A percentile compares a stretch with the other conserved stretches of the same genome.
Conservation (phyloP, 352 stramenopile species). For the Pythium periplocum region DNA sequence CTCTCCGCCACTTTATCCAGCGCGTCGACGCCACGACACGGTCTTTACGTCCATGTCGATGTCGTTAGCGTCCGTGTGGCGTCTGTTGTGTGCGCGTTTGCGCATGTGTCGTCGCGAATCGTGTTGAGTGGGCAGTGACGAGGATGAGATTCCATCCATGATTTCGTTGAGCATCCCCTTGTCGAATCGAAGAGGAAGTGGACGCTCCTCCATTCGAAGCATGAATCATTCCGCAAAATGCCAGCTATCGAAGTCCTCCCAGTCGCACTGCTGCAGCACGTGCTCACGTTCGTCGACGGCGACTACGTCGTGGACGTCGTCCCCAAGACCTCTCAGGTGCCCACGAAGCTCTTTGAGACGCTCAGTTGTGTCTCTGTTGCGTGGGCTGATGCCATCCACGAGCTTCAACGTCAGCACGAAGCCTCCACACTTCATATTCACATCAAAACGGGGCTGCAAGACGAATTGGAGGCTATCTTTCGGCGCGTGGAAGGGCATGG, state of each 20-base stretch:
- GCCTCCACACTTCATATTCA: constrained; percentile 4
- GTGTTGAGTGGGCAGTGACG: no score
- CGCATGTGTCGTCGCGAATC: no score
- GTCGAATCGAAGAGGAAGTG: no score
- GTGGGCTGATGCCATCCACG: constrained; percentile 6
- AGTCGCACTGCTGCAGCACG: constrained; percentile 14
- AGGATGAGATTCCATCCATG: no score
- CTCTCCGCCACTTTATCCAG: no score
- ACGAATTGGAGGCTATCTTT: constrained; percentile 4
- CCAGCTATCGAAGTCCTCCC: constrained; percentile 4
- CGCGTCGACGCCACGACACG: no score
- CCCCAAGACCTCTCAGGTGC: constrained; percentile 5
- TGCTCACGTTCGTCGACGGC: constrained; percentile 14
- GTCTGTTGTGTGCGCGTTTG: no score
- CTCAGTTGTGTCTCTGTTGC: constrained; percentile 6
- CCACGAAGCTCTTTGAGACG: constrained; percentile 8
- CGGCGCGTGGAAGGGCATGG: background rate
- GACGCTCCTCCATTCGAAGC: no score
- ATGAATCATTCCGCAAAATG: no score
- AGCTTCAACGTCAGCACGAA: constrained; percentile 4
- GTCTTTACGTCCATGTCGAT: no score
- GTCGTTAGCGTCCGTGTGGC: no score
- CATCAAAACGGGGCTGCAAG: constrained; percentile 1
- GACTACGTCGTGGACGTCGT: constrained; percentile 14
- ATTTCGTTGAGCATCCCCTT: no score